phyloP scores from a whole-genome alignment of 2,329 filamentous ascomycete genomes.

The Acrodontium crateriforme region DNA sequence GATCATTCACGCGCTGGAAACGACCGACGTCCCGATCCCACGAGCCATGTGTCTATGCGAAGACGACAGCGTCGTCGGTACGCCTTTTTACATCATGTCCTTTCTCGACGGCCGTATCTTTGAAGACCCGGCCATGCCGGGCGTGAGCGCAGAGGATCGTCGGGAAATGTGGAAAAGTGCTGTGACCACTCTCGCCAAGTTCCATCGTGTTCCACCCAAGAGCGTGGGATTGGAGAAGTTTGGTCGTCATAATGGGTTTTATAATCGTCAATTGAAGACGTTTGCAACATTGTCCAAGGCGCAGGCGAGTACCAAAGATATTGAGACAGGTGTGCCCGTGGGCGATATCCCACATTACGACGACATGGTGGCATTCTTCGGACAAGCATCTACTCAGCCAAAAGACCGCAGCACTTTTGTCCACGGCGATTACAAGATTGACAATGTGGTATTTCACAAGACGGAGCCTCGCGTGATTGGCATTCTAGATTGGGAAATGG shows the following conservation, averaged over 20 bases:
- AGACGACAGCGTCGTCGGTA: slow-evolving; percentile 66
- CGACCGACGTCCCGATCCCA: slow-evolving; percentile 74
- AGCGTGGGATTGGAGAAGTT: slow-evolving; percentile 57
- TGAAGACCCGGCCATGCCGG: slow-evolving; percentile 72
- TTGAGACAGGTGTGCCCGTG: slow-evolving; percentile 62
- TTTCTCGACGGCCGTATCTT: slow-evolving; percentile 91
- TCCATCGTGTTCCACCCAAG: slow-evolving; percentile 60
- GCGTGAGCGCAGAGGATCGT: slow-evolving; percentile 52
- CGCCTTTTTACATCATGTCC: slow-evolving; percentile 94
- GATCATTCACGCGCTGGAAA: slow-evolving; percentile 67
- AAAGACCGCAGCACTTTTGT: slow-evolving; percentile 65
- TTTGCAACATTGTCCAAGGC: slow-evolving; percentile 65
- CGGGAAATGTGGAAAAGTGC: slow-evolving; percentile 76
- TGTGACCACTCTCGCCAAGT: slow-evolving; percentile 65
- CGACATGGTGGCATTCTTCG: slow-evolving; percentile 68
- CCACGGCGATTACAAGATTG: slow-evolving; percentile 89
- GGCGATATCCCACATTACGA: slow-evolving; percentile 74
- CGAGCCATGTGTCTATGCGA: slow-evolving; percentile 74
- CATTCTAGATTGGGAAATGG: slow-evolving; percentile 97
- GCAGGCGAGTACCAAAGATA: slow-evolving; percentile 62
- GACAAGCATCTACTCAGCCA: slow-evolving; percentile 54
- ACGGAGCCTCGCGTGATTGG: slow-evolving; percentile 80
- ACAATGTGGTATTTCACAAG: slow-evolving; percentile 59
- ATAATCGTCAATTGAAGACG: slow-evolving; percentile 71
- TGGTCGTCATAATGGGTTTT: slow-evolving; percentile 65